Percentiles rank a stretch among this genome's conserved stretches.
These are phyloP conservation scores for Trichosanthes truncata DNA, from an alignment of 306 rosid genomes.

Conservation along the genomic window DNA sequence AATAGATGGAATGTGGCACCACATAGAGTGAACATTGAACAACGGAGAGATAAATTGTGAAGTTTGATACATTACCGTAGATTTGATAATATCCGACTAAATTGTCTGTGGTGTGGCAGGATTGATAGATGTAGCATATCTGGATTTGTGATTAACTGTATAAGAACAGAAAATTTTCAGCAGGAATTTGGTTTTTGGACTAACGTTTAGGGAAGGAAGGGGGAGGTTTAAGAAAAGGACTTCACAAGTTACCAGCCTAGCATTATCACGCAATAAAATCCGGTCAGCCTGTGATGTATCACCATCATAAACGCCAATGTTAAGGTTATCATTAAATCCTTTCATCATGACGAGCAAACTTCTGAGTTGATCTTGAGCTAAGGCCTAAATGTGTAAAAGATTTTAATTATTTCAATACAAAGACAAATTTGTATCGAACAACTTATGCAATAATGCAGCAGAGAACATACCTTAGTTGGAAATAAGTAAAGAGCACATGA, in stretches of 20 bases:
- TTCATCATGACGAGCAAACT: constrained; percentile 52
- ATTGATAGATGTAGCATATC: constrained; percentile 92
- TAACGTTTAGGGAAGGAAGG: constrained; percentile 7
- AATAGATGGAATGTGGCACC: neutral
- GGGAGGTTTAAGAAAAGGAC: neutral
- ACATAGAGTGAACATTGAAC: neutral
- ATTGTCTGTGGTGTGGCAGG: constrained; percentile 67
- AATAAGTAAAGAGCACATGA: constrained; percentile 78
- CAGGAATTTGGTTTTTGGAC: constrained; percentile 15
- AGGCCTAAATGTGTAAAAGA: constrained; percentile 38
- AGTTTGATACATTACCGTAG: constrained; percentile 44
- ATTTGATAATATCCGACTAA: constrained; percentile 67
- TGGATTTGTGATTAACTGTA: constrained; percentile 94
- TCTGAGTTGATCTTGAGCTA: constrained; percentile 95
- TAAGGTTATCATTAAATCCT: constrained; percentile 44
- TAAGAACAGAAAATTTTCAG: constrained; percentile 13
- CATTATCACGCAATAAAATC: constrained; percentile 52
- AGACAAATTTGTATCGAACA: neutral
- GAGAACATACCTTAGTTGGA: constrained; percentile 77
- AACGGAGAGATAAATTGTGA: neutral
- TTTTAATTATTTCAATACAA: constrained; percentile 3
- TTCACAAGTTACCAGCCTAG: constrained; percentile 66
- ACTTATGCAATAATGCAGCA: neutral
- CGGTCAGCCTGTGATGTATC: constrained; percentile 68
- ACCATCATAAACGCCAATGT: constrained; percentile 86